Evolutionary conservation across 768 basidiomycete species (phyloP), one percentile per base, ranked within the genome.

Genomic region (Phallus indusiatus): DNA sequence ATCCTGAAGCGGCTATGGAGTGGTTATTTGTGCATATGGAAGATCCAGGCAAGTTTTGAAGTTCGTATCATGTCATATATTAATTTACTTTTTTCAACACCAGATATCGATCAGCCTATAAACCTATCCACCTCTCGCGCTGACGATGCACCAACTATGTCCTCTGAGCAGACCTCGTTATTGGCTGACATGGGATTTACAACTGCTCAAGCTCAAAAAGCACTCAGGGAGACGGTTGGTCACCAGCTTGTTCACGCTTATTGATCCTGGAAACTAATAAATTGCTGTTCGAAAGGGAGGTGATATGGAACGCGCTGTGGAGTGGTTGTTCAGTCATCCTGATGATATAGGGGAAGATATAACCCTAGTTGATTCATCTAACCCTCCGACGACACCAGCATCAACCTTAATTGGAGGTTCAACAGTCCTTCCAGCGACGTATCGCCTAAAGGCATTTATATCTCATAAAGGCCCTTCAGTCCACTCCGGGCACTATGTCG

Each of bases 1-100:
- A 84, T 60, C 74, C 87, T 0, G 89, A 94, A 62, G 79, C 76
- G 0, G 96, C 96, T 0, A 95, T 95, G 93, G 85, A 92, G 60
- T 99, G 95, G 95, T 71, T 99, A 47, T 95, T 98, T 67, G 77
- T 71, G 48, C 95, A 97, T 69, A 90, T 94, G 90, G 94, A 97
- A 0, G 95, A 98, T 70, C 77, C 91, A 12, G 90, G 93, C 90
- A 49, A 8, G 75, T 63, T 22, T 20, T 47, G 22, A 2, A 24
- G 3, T 16, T 8, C 47, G 12, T 24, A 3, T 33, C 11, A 35
- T 50, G 37, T 10, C n/a, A n/a, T n/a, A n/a, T 55, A 11, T 5
- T 21, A 28, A 24, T 22, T 22, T 5, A 37, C 21, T 11, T 3
- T 36, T 42, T 33, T 12, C 47, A 16, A 50, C 28, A 20, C 5